phyloP scores from a whole-genome alignment of 225 moss, liverwort and hornwort species.

The Physcomitrellopsis africana region DNA sequence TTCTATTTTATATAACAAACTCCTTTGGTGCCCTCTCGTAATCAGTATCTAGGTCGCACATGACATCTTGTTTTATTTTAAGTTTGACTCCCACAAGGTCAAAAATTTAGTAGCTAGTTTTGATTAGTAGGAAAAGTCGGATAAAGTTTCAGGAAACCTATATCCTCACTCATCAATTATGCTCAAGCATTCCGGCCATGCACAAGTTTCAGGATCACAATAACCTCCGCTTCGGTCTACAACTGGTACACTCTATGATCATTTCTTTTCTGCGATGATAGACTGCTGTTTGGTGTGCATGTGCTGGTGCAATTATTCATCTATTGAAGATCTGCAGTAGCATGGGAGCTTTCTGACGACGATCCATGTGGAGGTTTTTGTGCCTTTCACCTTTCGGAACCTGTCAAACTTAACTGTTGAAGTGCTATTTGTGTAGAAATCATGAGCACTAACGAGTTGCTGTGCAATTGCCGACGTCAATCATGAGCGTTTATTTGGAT shows the following conservation, averaged over 20 bases:
- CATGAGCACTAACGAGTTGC: constrained; percentile 17
- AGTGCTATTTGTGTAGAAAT: constrained; percentile 24
- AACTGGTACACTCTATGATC: constrained; percentile 36
- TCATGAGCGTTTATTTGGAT: constrained; percentile 27
- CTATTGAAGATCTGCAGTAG: background rate
- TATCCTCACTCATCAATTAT: constrained; percentile 34
- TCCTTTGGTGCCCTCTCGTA: constrained; percentile 1
- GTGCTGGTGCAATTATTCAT: background rate
- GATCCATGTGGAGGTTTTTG: background rate
- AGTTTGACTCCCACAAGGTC: constrained; percentile 21
- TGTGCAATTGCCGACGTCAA: constrained; percentile 24
- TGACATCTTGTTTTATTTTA: constrained; percentile 11
- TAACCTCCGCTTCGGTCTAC: constrained; percentile 25
- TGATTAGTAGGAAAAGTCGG: constrained; percentile 27
- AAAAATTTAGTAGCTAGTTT: constrained; percentile 21
- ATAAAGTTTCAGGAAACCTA: constrained; percentile 26
- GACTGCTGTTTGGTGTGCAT: background rate
- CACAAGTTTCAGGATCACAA: constrained; percentile 29
- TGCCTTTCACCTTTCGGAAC: background rate
- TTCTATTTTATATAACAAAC: constrained; percentile 25
- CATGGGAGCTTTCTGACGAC: background rate
- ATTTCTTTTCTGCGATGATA: constrained; percentile 7
- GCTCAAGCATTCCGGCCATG: constrained; percentile 32
- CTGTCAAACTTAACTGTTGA: constrained; percentile 16
- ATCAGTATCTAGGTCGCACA: constrained; percentile 23